Base-by-base conservation (phyloP, 1,284 basidiomycete species). In the Uromyces viciae-fabae region DNA sequence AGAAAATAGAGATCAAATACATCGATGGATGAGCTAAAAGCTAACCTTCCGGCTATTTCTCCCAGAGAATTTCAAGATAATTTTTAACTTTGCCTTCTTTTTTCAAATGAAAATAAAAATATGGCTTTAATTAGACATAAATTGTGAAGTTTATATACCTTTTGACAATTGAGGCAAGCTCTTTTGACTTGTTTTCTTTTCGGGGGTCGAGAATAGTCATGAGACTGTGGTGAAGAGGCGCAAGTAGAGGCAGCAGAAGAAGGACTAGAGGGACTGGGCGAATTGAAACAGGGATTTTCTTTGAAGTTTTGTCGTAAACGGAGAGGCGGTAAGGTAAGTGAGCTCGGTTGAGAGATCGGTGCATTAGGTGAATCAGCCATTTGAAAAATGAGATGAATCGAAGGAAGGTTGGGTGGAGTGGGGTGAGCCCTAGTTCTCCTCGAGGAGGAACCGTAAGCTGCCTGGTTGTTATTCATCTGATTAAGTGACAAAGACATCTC, bases 141-240 rank as follows among this genome's bases (percentile, higher is more conserved):
- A 49, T 36, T 3, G 19, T 15, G 40, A 22, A 60, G 19, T 38
- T 31, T 11, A 43, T 25, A 11, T 58, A 75, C 73, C 73, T 75
- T 75, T 75, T 75, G 73, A 62, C 73, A 75, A 75, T 75, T 75
- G 40, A 36, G 56, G 33, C 73, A 75, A 62, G 73, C 73, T 40
- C 73, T 54, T 38, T 75, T 75, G 33, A 75, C 73, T 75, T 75
- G 73, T 40, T 75, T 75, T n/a, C 73, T 52, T 62, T 75, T 75
- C n/a, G 49, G 52, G 3, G 54, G 52, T 17, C 33, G 43, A 49
- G 46, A 33, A 56, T 56, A 56, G 22, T 56, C 25, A 22, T 60
- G 2, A n/a, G 73, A 58, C 14, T 75, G 73, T n/a, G 49, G 49
- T 2, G 56, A 75, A 25, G 56, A 60, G 54, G 25, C 40, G 17